Evolutionary conservation across 1,284 basidiomycete genomes (phyloP), one percentile per base, ranked within the genome.

Genomic region (Ustilago vetiveriae): DNA sequence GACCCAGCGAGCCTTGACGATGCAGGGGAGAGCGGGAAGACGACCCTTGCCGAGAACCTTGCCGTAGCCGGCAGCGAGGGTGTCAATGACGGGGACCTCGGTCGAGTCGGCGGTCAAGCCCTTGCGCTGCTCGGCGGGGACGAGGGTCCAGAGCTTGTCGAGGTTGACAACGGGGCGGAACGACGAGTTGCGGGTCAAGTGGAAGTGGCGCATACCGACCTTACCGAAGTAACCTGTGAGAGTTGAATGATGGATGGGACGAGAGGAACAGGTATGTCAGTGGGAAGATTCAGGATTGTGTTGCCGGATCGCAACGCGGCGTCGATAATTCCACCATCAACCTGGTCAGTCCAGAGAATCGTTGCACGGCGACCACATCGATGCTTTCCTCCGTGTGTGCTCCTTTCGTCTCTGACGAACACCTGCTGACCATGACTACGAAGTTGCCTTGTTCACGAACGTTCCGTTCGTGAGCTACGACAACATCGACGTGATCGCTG

Each of bases 111-210:
- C 58, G 2, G 66, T 73, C 24, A 78, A 45, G 26, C 72, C 68
- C 60, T 76, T 69, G 53, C 79, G 76, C 46, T 78, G 69, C 69
- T 82, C 80, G 39, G 74, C 78, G 36, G 80, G 74, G 19, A 82
- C 79, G 38, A 82, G 75, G 8, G 80, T 79, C 80, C 80, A 82
- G 54, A 82, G 73, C 76, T 81, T 82, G 76, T 82, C 80, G 17
- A 81, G 70, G 87, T 98, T 98, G 89, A 98, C 91, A 81, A 90
- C 91, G 29, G 94, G 94, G 75, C 90, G 88, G 92, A 91, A 94
- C 85, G 89, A 87, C 79, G 87, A 85, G 86, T 97, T 97, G 85
- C 90, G 89, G 64, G 92, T 94, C 72, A 93, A 85, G 85, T 98
- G 95, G 92, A 90, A 98, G 86, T 91, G 90, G 82, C 95, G 89